Percentiles rank a stretch among this genome's conserved stretches.
These are phyloP conservation scores for Pythium sp. DNA, from an alignment of 352 stramenopile genomes.

Conservation along the genomic window DNA sequence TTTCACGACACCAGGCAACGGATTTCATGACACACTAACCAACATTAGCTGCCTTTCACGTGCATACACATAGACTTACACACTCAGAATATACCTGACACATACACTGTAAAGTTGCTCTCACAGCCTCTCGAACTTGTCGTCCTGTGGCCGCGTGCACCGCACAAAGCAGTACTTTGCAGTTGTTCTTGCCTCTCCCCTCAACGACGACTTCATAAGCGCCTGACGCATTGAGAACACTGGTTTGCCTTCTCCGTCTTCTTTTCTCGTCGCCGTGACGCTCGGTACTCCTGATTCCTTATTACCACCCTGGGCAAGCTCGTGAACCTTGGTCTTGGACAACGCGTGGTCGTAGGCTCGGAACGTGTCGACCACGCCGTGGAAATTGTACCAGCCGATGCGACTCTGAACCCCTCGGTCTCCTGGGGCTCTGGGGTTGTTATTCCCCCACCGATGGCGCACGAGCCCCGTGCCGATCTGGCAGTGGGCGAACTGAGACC, in stretches of 20 bases:
- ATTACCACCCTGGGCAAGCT: background rate
- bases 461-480: conserved; percentile 41
- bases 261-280: too few relatives aligned
- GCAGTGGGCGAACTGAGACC: conserved; percentile 27
- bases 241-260: background rate
- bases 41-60: background rate
- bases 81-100: background rate
- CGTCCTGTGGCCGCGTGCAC: conserved; percentile 1
- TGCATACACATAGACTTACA: background rate
- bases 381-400: conserved; percentile 42
- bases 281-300: background rate
- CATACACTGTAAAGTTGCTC: background rate
- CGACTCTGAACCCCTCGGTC: background rate
- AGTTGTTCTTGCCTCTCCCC: background rate
- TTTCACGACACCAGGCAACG: too few relatives aligned
- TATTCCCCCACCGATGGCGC: conserved; percentile 17
- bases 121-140: conserved; percentile 2
- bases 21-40: background rate
- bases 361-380: conserved; percentile 36
- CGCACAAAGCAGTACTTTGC: background rate
- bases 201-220: background rate
- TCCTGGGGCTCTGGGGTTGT: background rate
- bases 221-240: conserved; percentile 1
- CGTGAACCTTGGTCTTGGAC: background rate
- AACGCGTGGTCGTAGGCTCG: conserved; percentile 4